phyloP scores from a whole-genome alignment of 179 eudicot genomes.

The Vitellaria paradoxa region DNA sequence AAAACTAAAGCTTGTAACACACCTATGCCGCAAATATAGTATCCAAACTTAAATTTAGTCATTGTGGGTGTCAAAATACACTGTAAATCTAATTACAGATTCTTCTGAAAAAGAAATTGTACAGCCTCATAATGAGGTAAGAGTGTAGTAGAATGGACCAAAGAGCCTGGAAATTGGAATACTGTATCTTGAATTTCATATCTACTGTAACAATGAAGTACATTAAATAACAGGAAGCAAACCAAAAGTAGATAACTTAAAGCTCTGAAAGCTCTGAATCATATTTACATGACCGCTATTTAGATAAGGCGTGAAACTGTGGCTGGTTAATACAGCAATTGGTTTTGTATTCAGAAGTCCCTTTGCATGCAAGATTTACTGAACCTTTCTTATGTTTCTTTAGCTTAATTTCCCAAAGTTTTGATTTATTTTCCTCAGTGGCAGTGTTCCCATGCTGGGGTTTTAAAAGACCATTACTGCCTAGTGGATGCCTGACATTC shows the following conservation, averaged over 20 bases:
- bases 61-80: neutral
- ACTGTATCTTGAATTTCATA: neutral
- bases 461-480: neutral
- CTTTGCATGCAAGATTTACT: neutral
- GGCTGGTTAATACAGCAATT: neutral
- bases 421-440: neutral
- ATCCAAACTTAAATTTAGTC: slow-evolving; percentile 6
- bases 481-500: neutral
- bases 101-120: neutral
- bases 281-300: neutral
- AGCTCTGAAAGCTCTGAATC: neutral
- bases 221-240: neutral
- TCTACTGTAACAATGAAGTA: neutral
- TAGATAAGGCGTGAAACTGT: neutral
- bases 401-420: neutral
- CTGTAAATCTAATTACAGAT: neutral
- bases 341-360: neutral
- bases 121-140: neutral
- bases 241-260: neutral
- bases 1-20: neutral
- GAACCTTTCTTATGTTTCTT: neutral
- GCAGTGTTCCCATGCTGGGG: neutral
- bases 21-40: neutral
- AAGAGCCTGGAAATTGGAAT: neutral
- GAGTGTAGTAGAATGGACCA: neutral